These are phyloP conservation scores for Xylaria hypoxylon DNA, from an alignment of 2,329 filamentous ascomycete genomes.

Conservation along the genomic window DNA sequence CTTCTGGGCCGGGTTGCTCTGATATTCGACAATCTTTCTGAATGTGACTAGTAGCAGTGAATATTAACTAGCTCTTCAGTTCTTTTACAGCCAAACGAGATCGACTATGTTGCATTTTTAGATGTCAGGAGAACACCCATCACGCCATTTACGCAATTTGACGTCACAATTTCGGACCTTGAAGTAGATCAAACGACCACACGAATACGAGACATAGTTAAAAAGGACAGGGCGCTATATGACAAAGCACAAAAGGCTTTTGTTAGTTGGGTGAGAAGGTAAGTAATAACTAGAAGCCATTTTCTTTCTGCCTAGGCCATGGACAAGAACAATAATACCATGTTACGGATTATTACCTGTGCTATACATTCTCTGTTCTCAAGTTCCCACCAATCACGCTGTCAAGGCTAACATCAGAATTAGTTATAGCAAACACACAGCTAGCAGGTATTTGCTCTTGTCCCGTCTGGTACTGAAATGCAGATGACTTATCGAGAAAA, in stretches of 20 bases:
- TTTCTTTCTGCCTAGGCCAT: not conserved
- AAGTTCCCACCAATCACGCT: not conserved
- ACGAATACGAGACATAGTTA: constrained; percentile 70
- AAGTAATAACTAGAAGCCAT: constrained; percentile 4
- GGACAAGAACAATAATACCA: not conserved
- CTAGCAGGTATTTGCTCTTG: constrained; percentile 66
- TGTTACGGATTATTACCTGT: not conserved
- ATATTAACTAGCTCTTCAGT: constrained; percentile 56
- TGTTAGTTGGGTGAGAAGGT: constrained; percentile 85
- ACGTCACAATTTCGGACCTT: constrained; percentile 66
- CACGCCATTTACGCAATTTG: constrained; percentile 67
- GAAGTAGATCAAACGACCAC: constrained; percentile 70
- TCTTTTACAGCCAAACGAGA: constrained; percentile 85
- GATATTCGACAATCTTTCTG: no score
- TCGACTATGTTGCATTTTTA: constrained; percentile 90
- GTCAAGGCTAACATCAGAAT: constrained; percentile 22
- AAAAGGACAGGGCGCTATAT: constrained; percentile 69
- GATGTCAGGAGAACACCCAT: constrained; percentile 90
- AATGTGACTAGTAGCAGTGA: not conserved
- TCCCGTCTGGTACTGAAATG: not conserved
- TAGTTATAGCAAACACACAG: constrained; percentile 88
- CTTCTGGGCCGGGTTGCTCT: not conserved
- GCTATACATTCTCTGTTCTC: not conserved
- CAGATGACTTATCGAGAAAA: constrained; percentile 15
- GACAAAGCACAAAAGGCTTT: constrained; percentile 93